Evolutionary conservation across 1,284 basidiomycete genomes (phyloP), one percentile per base, ranked within the genome.

Genomic region (Pisolithus thermaeus): DNA sequence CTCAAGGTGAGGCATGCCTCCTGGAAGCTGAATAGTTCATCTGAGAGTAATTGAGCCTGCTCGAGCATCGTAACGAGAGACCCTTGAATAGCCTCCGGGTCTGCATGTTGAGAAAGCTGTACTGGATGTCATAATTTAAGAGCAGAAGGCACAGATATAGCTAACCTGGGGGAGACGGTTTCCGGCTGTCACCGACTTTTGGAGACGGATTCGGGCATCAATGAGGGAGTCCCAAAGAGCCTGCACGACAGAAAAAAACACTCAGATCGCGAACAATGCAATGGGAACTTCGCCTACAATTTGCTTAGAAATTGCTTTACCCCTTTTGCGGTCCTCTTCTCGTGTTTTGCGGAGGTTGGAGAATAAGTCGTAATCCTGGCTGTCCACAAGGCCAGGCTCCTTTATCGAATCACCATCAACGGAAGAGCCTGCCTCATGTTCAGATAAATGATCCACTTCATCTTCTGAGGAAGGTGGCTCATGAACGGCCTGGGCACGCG

Each of bases 181-280:
- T 4, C 82, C 76, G 11, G 83, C 74, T 1, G 72, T 64, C 43
- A 84, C 73, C 22, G 84, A 80, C 71, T 93, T 97, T 70, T 97
- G 94, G 49, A 96, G 70, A 28, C 85, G 84, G 65, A 97, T 97
- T 36, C 94, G 83, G 18, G 89, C 81, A 62, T 95, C 91, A 36
- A 97, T 76, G 35, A 97, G 73, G 6, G 78, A 76, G 65, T 96
- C 91, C 84, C 91, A 96, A 30, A 93, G 71, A 5, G 76, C 74
- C 92, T 96, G 56, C 14, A 54, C 14, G 18, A 46, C 40, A 30
- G 18, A 16, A 57, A 7, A 48, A 53, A 41, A 51, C 51, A 51
- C 49, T 59, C 39, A 51, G 50, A 46, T 25, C 48, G 5, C 32
- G 35, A 27, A 7, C 41, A 37, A 23, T 12, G 4, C 42, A 20